Base-by-base conservation (phyloP, 305 asterid species). In the Andrographis paniculata region DNA sequence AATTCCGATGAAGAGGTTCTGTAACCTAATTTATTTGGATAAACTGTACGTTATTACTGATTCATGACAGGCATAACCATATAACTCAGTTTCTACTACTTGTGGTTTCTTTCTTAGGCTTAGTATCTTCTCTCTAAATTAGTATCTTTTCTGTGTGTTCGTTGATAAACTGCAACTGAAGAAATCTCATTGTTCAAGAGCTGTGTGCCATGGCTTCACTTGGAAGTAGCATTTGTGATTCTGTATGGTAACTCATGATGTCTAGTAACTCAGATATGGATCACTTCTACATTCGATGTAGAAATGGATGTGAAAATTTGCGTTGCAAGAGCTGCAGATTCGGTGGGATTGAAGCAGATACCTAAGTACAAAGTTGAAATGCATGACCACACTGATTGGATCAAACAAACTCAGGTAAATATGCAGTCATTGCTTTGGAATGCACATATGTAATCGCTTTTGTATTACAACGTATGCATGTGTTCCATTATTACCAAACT, bases 381-480 rank as follows among this genome's bases (percentile, higher is more conserved):
- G 83, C 77, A 68, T 9, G 85, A 88, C 59, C 80, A 88, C 59
- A 61, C 63, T 55, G 85, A 88, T 58, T 84, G 97, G 97, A 77
- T 88, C 41, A 79, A 63, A 67, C 68, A 65, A 65, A 52, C 72
- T 41, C 95, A 77, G 94, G 95, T 81, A 21, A 42, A 17, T 28
- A 24, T n/a, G 30, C 9, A 10, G 33, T 27, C 33, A 27, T 27
- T 10, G 10, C 33, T 5, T 27, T 5, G 33, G 33, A 27, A 27
- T 27, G n/a, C n/a, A n/a, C 33, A 27, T 27, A 10, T 27, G 33
- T 27, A 5, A 27, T 27, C 6, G 33, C 33, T 27, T 27, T 10
- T 27, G 10, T 27, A 27, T 6, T 27, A 27, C 10, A 5, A 27
- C 9, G 10, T 27, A 10, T 27, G 6, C 10, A 27, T 20, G 5